These are phyloP conservation scores for Zygoascus tannicola DNA, from an alignment of 805 yeast species.

Conservation along the genomic window DNA sequence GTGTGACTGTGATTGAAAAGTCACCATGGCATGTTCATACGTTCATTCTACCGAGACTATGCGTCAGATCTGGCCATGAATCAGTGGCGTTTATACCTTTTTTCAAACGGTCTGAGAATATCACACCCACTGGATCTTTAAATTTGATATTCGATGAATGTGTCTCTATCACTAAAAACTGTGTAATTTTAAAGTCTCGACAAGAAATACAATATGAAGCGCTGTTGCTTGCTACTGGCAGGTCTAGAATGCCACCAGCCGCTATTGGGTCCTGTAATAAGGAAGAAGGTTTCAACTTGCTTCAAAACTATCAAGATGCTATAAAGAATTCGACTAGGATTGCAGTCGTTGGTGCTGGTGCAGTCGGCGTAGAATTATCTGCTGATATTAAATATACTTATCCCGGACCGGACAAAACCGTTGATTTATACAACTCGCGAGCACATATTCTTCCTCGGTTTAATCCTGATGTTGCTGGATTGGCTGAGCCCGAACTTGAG, in stretches of 20 bases:
- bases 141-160: slow-evolving; percentile 5
- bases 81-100: slow-evolving; percentile 8
- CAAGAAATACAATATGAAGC: slow-evolving; percentile 1
- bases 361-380: slow-evolving; percentile 12
- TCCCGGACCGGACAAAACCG: slow-evolving; percentile 5
- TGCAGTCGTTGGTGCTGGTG: slow-evolving; percentile 12
- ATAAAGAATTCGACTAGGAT: slow-evolving; percentile 3
- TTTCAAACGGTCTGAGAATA: background rate
- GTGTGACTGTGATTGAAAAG: slow-evolving; percentile 5
- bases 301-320: slow-evolving; percentile 4
- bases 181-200: too few species aligned
- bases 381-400: slow-evolving; percentile 9
- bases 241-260: background rate
- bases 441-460: slow-evolving; percentile 7
- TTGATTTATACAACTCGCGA: slow-evolving; percentile 7
- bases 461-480: slow-evolving; percentile 3
- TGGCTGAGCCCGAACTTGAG: slow-evolving; percentile 1
- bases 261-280: slow-evolving; percentile 1
- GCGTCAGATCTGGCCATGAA: slow-evolving; percentile 6
- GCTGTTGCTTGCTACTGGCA: slow-evolving; percentile 10
- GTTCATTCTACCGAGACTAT: slow-evolving; percentile 8
- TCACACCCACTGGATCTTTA: slow-evolving; percentile 4
- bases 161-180: background rate
- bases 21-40: slow-evolving; percentile 4
- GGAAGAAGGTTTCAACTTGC: slow-evolving; percentile 5